Conservation (phyloP, 176 grass and related monocot species). For the Musa troglodytarum region DNA sequence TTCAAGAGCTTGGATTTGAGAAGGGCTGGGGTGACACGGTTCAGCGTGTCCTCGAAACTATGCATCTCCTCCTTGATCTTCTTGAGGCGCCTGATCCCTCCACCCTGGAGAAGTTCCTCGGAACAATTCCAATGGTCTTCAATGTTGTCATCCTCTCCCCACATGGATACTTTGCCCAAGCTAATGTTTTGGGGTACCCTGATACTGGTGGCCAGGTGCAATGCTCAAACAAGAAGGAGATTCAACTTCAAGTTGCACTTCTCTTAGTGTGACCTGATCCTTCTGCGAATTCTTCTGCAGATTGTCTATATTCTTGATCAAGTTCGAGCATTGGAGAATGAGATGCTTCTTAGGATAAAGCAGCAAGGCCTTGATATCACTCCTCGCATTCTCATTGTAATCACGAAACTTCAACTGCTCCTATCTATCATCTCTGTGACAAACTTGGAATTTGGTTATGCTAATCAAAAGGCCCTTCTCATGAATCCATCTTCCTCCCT, state of each 20-base stretch:
- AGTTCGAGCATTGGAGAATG: constrained; percentile 88
- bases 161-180: constrained; percentile 94
- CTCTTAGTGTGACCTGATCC: neutral
- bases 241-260: neutral
- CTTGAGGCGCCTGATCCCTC: constrained; percentile 92
- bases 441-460: constrained; percentile 4
- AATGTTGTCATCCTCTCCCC: constrained; percentile 98
- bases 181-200: constrained; percentile 95
- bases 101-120: constrained; percentile 94
- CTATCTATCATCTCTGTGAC: neutral
- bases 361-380: constrained; percentile 95
- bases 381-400: constrained; percentile 93
- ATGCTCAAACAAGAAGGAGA: neutral
- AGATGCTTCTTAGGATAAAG: constrained; percentile 99
- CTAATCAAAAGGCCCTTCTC: constrained; percentile 1
- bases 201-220: constrained; percentile 93
- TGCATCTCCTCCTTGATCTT: constrained; percentile 89
- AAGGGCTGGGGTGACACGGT: constrained; percentile 94
- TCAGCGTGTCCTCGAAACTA: constrained; percentile 48
- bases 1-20: constrained; percentile 89
- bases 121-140: constrained; percentile 85
- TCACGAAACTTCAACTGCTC: neutral
- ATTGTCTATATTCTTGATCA: constrained; percentile 98
- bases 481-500: neutral
- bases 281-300: constrained; percentile 25